phyloP scores from a whole-genome alignment of 2,329 filamentous ascomycete species.

The Pseudovirgaria hyperparasitica region DNA sequence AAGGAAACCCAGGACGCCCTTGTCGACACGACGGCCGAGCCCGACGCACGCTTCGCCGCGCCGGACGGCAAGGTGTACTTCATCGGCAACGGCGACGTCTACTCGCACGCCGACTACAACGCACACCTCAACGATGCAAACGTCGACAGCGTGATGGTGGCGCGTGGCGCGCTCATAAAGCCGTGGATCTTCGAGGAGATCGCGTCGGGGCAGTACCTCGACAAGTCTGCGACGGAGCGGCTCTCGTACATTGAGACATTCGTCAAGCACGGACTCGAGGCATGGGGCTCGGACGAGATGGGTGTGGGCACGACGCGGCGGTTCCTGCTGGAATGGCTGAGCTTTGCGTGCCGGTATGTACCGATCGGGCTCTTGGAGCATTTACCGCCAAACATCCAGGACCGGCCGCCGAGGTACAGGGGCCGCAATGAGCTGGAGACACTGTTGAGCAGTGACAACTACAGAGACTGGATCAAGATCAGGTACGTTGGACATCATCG shows the following conservation, averaged over 20 bases:
- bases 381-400: slow-evolving; percentile 77
- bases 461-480: slow-evolving; percentile 98
- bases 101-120: slow-evolving; percentile 81
- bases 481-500: slow-evolving; percentile 52
- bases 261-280: slow-evolving; percentile 76
- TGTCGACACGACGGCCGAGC: slow-evolving; percentile 64
- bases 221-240: slow-evolving; percentile 84
- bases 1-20: slow-evolving; percentile 54
- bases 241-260: slow-evolving; percentile 81
- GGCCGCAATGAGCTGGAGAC: slow-evolving; percentile 88
- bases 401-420: slow-evolving; percentile 71
- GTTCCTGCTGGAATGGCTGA: slow-evolving; percentile 91
- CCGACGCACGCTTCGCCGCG: slow-evolving; percentile 61
- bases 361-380: slow-evolving; percentile 80
- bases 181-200: slow-evolving; percentile 99
- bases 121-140: slow-evolving; percentile 61
- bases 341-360: slow-evolving; percentile 85
- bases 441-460: slow-evolving; percentile 79
- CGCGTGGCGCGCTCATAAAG: slow-evolving; percentile 90
- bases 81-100: slow-evolving; percentile 92
- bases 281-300: slow-evolving; percentile 92
- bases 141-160: slow-evolving; percentile 94
- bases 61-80: slow-evolving; percentile 68
- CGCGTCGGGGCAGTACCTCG: slow-evolving; percentile 77
- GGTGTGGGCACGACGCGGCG: slow-evolving; percentile 82